phyloP scores from a whole-genome alignment of 306 rosid genomes.

The Aeschynomene evenia region DNA sequence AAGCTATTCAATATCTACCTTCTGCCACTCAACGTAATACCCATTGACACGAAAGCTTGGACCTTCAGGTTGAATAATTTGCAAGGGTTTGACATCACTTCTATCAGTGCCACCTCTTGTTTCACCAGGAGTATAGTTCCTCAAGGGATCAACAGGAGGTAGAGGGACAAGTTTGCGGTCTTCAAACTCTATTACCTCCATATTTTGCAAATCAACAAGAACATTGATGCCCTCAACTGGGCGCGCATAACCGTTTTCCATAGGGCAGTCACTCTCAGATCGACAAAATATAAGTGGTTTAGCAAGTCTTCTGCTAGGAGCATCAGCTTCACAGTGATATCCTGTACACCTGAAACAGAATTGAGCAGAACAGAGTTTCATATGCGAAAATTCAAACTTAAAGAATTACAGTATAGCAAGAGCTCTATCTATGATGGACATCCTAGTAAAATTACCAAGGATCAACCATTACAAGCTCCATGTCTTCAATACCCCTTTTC shows the following conservation, averaged over 20 bases:
- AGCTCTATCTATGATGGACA: constrained; percentile 10
- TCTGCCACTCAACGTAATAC: constrained; percentile 85
- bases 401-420: constrained; percentile 5
- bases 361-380: constrained; percentile 13
- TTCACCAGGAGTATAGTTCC: constrained; percentile 90
- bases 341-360: constrained; percentile 78
- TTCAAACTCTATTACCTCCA: constrained; percentile 83
- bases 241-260: constrained; percentile 96
- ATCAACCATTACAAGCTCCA: constrained; percentile 96
- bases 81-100: constrained; percentile 85
- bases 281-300: constrained; percentile 86
- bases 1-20: constrained; percentile 50
- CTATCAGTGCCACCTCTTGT: constrained; percentile 86
- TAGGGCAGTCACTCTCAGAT: constrained; percentile 93
- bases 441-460: constrained; percentile 58
- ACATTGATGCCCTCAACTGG: constrained; percentile 86
- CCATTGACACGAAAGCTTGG: constrained; percentile 93
- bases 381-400: constrained; percentile 6
- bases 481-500: constrained; percentile 93
- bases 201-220: constrained; percentile 91
- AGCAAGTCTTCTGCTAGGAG: constrained; percentile 84
- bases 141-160: constrained; percentile 93
- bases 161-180: constrained; percentile 89
- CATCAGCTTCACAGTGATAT: constrained; percentile 75
- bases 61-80: constrained; percentile 87